A percentile compares a stretch with the other conserved stretches of the same genome.
These are phyloP conservation scores for Botrytis galanthina DNA, from an alignment of 2,329 filamentous ascomycete genomes.

Conservation along the genomic window DNA sequence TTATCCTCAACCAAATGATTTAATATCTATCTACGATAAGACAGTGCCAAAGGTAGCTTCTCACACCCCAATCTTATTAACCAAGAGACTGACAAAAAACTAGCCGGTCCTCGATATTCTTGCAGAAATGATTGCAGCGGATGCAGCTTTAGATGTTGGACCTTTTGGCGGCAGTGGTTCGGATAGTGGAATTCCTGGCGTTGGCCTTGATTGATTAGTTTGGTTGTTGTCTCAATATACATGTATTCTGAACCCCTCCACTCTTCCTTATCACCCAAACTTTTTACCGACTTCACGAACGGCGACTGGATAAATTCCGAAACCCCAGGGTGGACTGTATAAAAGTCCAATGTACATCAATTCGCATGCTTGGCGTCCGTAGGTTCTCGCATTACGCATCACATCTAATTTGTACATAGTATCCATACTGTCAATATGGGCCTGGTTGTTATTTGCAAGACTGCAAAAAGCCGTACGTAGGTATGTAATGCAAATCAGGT, in stretches of 20 bases:
- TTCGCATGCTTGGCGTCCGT: conserved; percentile 31
- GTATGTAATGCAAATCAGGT: conserved; percentile 25
- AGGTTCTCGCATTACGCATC: conserved; percentile 30
- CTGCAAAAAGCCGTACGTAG: conserved; percentile 18
- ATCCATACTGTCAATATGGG: conserved; percentile 31
- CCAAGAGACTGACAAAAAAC: conserved; percentile 28
- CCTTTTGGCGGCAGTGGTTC: conserved; percentile 34
- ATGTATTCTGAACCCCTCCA: conserved; percentile 16
- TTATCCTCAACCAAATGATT: conserved; percentile 87
- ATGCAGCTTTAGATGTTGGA: conserved; percentile 67
- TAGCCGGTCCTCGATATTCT: conserved; percentile 91
- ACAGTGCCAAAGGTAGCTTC: conserved; percentile 84
- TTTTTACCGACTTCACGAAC: conserved; percentile 15
- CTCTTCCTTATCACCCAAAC: conserved; percentile 25
- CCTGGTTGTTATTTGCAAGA: conserved; percentile 25
- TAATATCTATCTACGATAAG: conserved; percentile 98
- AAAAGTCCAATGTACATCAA: conserved; percentile 33
- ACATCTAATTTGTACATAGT: conserved; percentile 35
- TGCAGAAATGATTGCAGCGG: conserved; percentile 96
- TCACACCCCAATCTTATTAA: conserved; percentile 29
- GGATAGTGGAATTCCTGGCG: conserved; percentile 35
- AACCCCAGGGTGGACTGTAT: conserved; percentile 13
- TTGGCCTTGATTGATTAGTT: conserved; percentile 39
- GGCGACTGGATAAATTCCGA: conserved; percentile 23
- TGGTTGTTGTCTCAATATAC: conserved; percentile 20